Conservation (phyloP, 257 asterid genomes). For the Gardenia jasminoides region DNA sequence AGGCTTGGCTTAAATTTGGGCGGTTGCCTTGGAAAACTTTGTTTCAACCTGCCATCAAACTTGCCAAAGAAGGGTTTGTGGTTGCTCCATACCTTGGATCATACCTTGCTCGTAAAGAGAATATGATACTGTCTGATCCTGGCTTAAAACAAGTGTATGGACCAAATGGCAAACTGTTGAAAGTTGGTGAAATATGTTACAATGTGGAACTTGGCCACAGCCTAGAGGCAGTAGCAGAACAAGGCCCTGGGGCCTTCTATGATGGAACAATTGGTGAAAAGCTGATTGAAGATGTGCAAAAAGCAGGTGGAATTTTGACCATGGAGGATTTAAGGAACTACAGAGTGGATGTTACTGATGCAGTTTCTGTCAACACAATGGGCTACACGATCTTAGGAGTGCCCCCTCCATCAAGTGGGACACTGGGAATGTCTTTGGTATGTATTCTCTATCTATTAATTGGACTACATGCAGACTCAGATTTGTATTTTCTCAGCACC, state of each 20-base stretch:
- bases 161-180: constrained; percentile 63
- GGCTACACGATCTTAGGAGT: constrained; percentile 79
- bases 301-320: constrained; percentile 55
- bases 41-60: constrained; percentile 64
- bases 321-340: constrained; percentile 77
- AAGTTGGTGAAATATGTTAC: constrained; percentile 70
- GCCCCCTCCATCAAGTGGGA: constrained; percentile 98
- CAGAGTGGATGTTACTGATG: constrained; percentile 46
- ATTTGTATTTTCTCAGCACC: not conserved
- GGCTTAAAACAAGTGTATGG: constrained; percentile 66
- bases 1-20: constrained; percentile 72
- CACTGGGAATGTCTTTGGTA: constrained; percentile 80
- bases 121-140: constrained; percentile 49
- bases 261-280: constrained; percentile 68
- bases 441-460: constrained; percentile 10
- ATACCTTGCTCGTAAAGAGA: constrained; percentile 25
- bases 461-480: not conserved
- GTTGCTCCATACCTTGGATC: constrained; percentile 57
- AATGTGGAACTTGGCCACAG: constrained; percentile 72
- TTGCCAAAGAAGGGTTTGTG: constrained; percentile 79
- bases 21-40: constrained; percentile 71
- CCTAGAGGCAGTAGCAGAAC: constrained; percentile 63
- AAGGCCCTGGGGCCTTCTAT: constrained; percentile 72
- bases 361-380: constrained; percentile 55
- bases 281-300: constrained; percentile 58